These are phyloP conservation scores for Trichopus zeylanicus DNA, from an alignment of 116 monocot genomes.

Conservation along the genomic window DNA sequence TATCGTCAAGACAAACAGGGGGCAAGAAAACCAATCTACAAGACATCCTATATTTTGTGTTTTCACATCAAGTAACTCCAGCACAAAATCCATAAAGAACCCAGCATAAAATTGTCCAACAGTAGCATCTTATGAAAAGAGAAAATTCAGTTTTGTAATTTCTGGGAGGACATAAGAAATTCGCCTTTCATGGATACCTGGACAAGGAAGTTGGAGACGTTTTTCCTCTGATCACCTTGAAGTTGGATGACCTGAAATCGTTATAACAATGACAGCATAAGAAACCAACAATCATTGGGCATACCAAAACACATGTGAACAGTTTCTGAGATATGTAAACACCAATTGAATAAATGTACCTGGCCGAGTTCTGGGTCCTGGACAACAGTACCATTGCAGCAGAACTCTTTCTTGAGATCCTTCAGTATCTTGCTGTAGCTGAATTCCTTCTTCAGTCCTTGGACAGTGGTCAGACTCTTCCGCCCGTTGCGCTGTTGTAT, in stretches of 20 bases:
- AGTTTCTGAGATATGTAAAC: neutral
- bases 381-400: constrained; percentile 48
- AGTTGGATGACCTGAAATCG: constrained; percentile 32
- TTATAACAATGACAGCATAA: neutral
- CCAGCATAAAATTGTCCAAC: too few species aligned
- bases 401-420: constrained; percentile 40
- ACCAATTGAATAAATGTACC: constrained; percentile 3
- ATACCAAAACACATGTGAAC: too few species aligned
- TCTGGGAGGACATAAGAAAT: too few species aligned
- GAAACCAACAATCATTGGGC: neutral
- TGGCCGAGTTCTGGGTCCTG: constrained; percentile 44
- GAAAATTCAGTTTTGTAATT: too few species aligned
- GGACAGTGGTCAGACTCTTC: constrained; percentile 42
- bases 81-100: too few species aligned
- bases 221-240: constrained; percentile 43
- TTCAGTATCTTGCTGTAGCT: constrained; percentile 40
- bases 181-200: too few species aligned
- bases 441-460: constrained; percentile 31
- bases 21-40: neutral
- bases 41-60: neutral
- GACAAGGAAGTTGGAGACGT: constrained; percentile 35
- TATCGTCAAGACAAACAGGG: neutral
- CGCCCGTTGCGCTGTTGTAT: constrained; percentile 39
- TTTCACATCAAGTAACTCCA: neutral
- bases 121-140: too few species aligned